Base-by-base conservation (phyloP, 2,329 filamentous ascomycete genomes). In the Fusarium sp. region DNA sequence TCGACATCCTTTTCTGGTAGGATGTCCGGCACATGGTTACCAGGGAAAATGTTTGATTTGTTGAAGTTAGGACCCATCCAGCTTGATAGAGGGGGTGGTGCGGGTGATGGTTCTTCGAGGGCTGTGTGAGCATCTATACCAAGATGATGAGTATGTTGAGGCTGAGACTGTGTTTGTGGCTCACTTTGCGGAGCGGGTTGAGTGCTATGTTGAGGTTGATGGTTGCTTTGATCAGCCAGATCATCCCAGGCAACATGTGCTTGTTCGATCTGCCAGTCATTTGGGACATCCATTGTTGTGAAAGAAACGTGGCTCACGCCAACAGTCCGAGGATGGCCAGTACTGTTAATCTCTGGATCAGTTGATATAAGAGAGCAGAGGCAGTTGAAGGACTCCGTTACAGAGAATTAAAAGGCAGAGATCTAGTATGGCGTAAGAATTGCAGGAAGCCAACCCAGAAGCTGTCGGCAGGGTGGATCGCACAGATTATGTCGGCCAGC, bases 61-160 rank as follows among this genome's bases (percentile, higher is more conserved):
- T 78, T 78, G 61, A 78, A 78, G 31, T 62, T 35, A 44, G 33
- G 11, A 15, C 63, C 72, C 20, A 33, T 45, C 67, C 63, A 75
- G 38, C 39, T 70, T 26, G 75, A 73, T 24, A 75, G 24, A 47
- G 41, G 15, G 10, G 28, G n/a, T 24, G 51, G 64, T 41, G 38
- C 33, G 22, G 36, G 55, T 22, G 28, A 11, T 18, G 14, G 18
- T 15, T 39, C 31, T 35, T 26, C 48, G 13, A 35, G 33, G 14
- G 48, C 20, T 35, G 9, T 39, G 11, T 54, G 26, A 18, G 36
- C 26, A 54, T 38, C 26, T 18, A 26, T 22, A 35, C 20, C 48
- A 26, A 26, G 18, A 26, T 38, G 18, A 24, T 38, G 5, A 16
- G 45, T 39, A 18, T 31, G n/a, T 41, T 39, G 45, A 42, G 22